Evolutionary conservation across 306 rosid species (phyloP).

Genomic region (Lathyrus sativus): DNA sequence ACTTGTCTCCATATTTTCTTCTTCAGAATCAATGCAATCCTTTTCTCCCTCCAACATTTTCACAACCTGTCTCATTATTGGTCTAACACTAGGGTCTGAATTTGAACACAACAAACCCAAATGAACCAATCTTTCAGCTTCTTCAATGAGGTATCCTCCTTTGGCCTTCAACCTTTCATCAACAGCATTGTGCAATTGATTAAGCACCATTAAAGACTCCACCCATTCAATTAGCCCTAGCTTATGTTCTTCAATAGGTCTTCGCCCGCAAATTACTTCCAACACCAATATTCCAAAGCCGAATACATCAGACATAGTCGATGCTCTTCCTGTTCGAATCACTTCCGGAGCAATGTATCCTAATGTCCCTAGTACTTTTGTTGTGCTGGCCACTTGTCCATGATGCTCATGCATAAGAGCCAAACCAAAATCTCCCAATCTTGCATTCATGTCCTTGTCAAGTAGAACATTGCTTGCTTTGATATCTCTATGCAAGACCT

Average conservation of each 20-base stretch:
- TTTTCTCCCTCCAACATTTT: slow-evolving; percentile 51
- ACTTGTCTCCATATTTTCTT: slow-evolving; percentile 37
- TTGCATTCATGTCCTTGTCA: slow-evolving; percentile 68
- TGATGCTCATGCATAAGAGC: slow-evolving; percentile 59
- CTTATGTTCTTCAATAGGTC: slow-evolving; percentile 58
- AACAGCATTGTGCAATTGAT: slow-evolving; percentile 43
- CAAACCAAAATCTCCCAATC: slow-evolving; percentile 65
- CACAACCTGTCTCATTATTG: slow-evolving; percentile 63
- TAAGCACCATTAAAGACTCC: slow-evolving; percentile 43
- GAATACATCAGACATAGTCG: slow-evolving; percentile 55
- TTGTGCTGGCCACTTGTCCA: slow-evolving; percentile 47
- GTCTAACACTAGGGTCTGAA: slow-evolving; percentile 54
- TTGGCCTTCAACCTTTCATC: slow-evolving; percentile 52
- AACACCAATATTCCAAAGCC: slow-evolving; percentile 64
- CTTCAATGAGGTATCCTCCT: slow-evolving; percentile 44
- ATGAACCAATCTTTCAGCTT: slow-evolving; percentile 56
- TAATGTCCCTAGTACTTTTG: slow-evolving; percentile 61
- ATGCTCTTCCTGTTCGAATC: slow-evolving; percentile 49
- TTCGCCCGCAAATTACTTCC: slow-evolving; percentile 61
- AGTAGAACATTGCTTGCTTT: slow-evolving; percentile 69
- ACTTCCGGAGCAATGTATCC: slow-evolving; percentile 75
- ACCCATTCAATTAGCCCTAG: slow-evolving; percentile 57
- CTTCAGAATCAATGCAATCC: slow-evolving; percentile 34
- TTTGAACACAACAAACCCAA: slow-evolving; percentile 63
- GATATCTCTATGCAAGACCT: slow-evolving; percentile 70